Base-by-base conservation (phyloP, 129 eudicot species). In the Glebionis coronaria region DNA sequence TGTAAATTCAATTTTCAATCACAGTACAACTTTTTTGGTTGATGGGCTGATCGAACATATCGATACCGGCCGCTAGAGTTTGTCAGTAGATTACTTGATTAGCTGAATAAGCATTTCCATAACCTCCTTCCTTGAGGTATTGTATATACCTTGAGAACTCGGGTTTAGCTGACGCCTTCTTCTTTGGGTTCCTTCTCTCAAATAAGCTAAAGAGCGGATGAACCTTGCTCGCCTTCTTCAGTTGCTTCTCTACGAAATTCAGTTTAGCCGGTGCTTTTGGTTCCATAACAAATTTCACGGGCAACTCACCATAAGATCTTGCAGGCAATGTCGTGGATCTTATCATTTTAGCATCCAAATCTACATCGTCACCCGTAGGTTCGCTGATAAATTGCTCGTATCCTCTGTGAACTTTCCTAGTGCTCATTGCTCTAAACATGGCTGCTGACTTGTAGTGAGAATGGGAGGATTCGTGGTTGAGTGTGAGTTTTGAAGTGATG, bases 381-480 rank as follows among this genome's bases (percentile, higher is more conserved):
- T 81, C 89, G 4, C 71, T 80, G 45, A 29, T 59, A 29, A 90
- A 63, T 49, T 68, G 81, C 35, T 84, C 87, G 57, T 90, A 90
- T 16, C 95, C 95, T 2, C 73, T 63, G 13, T 58, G 73, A 13
- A 58, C 54, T 67, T 77, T 77, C 51, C 88, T 63, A 27, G 68
- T 75, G 71, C 88, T 90, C 8, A 87, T 57, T 16, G 88, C 83
- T 73, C 97, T 84, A 28, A 90, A 84, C 97, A 90, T 82, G 80
- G 80, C 76, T 66, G 25, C 20, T 8, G 15, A 25, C 12, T 5
- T 4, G 75, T 58, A 38, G 44, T 9, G 38, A 28, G 31, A 49
- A 28, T 8, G n/a, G n/a, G n/a, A n/a, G n/a, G n/a, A n/a, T n/a
- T n/a, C n/a, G n/a, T n/a, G n/a, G n/a, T n/a, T n/a, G n/a, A n/a